Percentiles rank a stretch among this genome's conserved stretches.
phyloP scores from a whole-genome alignment of 306 rosid genomes.

The Crataegus laevigata region DNA sequence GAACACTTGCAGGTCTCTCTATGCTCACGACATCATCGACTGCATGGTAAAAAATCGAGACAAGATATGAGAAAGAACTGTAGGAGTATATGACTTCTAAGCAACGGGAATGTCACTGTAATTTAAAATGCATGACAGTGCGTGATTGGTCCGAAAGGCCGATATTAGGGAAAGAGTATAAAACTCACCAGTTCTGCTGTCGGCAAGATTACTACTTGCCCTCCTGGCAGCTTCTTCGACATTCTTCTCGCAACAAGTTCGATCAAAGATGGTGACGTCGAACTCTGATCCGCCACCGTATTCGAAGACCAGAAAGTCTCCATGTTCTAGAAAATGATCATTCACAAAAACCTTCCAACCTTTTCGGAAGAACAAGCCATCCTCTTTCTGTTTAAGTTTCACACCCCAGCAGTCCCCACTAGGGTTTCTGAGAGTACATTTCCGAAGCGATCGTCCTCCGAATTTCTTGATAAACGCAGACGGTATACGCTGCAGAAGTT shows the following conservation, averaged over 20 bases:
- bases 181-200: no score
- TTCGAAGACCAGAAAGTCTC: conserved; percentile 2
- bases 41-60: no score
- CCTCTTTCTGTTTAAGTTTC: neutral
- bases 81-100: no score
- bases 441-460: neutral
- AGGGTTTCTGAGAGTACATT: neutral
- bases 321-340: neutral
- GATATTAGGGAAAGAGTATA: no score
- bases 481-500: neutral
- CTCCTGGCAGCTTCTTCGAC: neutral
- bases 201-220: no score
- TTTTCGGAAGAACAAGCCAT: neutral
- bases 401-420: conserved; percentile 1
- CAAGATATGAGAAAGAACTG: no score
- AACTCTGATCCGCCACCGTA: neutral
- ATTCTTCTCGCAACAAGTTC: conserved; percentile 5
- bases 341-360: conserved; percentile 21
- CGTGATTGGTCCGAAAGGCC: no score
- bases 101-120: no score
- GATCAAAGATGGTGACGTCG: neutral
- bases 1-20: neutral
- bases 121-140: no score
- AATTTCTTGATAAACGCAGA: neutral
- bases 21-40: neutral